A percentile compares a stretch with the other conserved stretches of the same genome.
phyloP scores from a whole-genome alignment of 352 stramenopile genomes.

The Pseudoperonospora humuli region DNA sequence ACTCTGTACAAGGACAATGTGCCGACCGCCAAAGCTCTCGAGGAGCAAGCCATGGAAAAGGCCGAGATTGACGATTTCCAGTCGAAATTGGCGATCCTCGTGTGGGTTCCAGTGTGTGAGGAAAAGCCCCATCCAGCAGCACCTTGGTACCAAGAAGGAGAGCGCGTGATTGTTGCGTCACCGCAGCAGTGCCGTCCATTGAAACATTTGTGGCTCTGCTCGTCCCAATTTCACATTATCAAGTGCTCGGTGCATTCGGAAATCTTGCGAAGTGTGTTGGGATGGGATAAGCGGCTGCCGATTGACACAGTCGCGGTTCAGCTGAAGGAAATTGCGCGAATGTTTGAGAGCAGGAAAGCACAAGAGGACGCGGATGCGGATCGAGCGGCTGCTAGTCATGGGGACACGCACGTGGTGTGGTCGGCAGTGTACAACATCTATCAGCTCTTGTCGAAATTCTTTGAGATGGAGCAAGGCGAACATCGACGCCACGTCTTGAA shows the following conservation, averaged over 20 bases:
- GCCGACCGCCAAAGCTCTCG: slow-evolving; percentile 18
- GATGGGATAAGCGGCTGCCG: slow-evolving; percentile 34
- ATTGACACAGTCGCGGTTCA: slow-evolving; percentile 40
- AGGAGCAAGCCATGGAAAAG: slow-evolving; percentile 28
- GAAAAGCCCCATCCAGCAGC: slow-evolving; percentile 25
- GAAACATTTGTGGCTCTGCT: slow-evolving; percentile 52
- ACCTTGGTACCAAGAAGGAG: slow-evolving; percentile 33
- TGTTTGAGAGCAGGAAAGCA: slow-evolving; percentile 16
- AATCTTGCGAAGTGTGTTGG: slow-evolving; percentile 30
- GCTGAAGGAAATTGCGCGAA: slow-evolving; percentile 39
- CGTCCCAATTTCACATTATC: slow-evolving; percentile 56
- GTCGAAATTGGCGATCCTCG: slow-evolving; percentile 42
- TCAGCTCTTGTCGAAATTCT: slow-evolving; percentile 45
- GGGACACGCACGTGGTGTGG: slow-evolving; percentile 38
- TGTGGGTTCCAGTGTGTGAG: slow-evolving; percentile 49
- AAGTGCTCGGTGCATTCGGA: slow-evolving; percentile 35
- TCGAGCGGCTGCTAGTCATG: slow-evolving; percentile 2
- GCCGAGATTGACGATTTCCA: slow-evolving; percentile 60
- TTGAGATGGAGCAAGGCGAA: slow-evolving; percentile 30
- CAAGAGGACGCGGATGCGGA: neutral
- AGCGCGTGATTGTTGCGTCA: slow-evolving; percentile 37
- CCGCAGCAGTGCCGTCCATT: slow-evolving; percentile 30
- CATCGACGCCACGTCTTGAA: slow-evolving; percentile 24
- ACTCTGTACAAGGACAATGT: neutral
- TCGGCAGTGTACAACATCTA: slow-evolving; percentile 56